Conservation (phyloP, 2,329 filamentous ascomycete genomes). For the Teratosphaeria zuluensis region DNA sequence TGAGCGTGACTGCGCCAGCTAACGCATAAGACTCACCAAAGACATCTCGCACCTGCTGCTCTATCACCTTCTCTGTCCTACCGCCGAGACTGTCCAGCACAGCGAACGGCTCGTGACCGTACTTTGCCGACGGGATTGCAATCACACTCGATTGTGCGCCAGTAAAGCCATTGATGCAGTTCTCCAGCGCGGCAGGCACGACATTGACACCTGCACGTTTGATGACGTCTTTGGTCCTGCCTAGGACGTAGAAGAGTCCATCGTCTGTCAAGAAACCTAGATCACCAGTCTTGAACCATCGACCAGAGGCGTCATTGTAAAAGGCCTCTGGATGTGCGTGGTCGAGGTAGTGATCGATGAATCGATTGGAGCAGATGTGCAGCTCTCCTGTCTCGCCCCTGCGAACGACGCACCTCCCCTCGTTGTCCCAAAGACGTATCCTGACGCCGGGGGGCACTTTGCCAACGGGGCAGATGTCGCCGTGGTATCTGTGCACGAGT, state of each 20-base stretch:
- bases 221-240: constrained; percentile 17
- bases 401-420: constrained; percentile 1
- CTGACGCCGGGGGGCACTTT: background rate
- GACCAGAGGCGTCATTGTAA: constrained; percentile 7
- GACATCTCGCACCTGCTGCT: constrained; percentile 8
- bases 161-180: constrained; percentile 10
- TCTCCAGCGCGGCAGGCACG: constrained; percentile 15
- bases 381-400: constrained; percentile 12
- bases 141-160: constrained; percentile 9
- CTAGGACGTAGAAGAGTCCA: constrained; percentile 15
- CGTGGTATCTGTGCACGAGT: background rate
- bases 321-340: constrained; percentile 9
- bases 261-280: constrained; percentile 10
- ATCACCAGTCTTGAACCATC: constrained; percentile 20
- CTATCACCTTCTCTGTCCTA: constrained; percentile 10
- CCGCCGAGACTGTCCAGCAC: constrained; percentile 9
- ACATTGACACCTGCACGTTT: constrained; percentile 10
- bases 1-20: constrained; percentile 9
- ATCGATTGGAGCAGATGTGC: constrained; percentile 3
- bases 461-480: background rate
- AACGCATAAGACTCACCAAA: constrained; percentile 15
- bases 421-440: constrained; percentile 8
- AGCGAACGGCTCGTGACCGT: constrained; percentile 14
- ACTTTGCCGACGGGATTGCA: constrained; percentile 7
- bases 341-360: constrained; percentile 13